Evolutionary conservation across 23 red algal species (phyloP).

Genomic region (Rhodosorus marinus): DNA sequence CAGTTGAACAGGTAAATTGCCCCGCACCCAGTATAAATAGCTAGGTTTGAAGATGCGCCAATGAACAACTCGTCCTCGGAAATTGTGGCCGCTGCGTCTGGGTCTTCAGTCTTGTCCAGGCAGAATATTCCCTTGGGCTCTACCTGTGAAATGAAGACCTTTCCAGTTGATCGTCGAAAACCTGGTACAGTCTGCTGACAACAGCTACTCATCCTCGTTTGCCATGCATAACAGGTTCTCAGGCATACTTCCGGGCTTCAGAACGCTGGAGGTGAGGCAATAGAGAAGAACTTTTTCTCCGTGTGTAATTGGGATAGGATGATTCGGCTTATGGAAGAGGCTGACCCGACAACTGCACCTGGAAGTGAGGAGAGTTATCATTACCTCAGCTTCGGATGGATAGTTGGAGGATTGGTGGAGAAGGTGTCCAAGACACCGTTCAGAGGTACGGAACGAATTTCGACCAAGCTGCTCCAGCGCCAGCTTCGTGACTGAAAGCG

Average conservation of each 20-base stretch:
- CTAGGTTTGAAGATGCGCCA: too few relatives aligned
- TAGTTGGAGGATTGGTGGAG: slow-evolving; percentile 35
- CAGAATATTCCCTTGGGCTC: slow-evolving; percentile 34
- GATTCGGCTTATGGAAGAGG: slow-evolving; percentile 17
- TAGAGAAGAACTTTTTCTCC: slow-evolving; percentile 15
- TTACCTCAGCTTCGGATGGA: slow-evolving; percentile 51
- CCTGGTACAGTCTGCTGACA: slow-evolving; percentile 28
- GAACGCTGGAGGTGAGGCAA: slow-evolving; percentile 8
- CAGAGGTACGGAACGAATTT: too few relatives aligned
- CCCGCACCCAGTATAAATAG: too few relatives aligned
- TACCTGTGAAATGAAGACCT: slow-evolving; percentile 13
- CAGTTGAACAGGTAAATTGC: too few relatives aligned
- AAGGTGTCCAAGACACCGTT: slow-evolving; percentile 10
- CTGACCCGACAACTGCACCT: slow-evolving; percentile 10
- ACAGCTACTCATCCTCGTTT: too few relatives aligned
- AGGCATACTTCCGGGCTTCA: slow-evolving; percentile 43
- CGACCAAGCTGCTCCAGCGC: too few relatives aligned
- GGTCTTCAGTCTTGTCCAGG: too few relatives aligned
- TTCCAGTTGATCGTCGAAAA: slow-evolving; percentile 15
- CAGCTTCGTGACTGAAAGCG: too few relatives aligned
- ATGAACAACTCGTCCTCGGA: too few relatives aligned
- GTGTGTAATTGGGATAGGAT: slow-evolving; percentile 45
- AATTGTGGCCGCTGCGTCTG: too few relatives aligned
- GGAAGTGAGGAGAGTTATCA: slow-evolving; percentile 31
- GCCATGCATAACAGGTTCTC: slow-evolving; percentile 23